phyloP scores from a whole-genome alignment of 2,329 filamentous ascomycete species.

The Bimuria novae-zelandiae region DNA sequence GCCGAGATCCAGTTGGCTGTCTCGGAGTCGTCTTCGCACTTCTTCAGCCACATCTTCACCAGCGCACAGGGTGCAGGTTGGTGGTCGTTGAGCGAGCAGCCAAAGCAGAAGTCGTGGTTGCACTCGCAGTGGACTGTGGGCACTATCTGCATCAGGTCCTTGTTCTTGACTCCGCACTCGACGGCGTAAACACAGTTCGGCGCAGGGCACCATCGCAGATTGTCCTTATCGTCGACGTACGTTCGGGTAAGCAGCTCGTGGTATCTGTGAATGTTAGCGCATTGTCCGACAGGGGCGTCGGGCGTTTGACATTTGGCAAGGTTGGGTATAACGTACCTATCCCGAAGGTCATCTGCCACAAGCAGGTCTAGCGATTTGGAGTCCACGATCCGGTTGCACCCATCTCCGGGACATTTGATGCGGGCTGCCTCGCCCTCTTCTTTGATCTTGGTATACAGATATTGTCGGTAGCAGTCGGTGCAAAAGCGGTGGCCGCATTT shows the following conservation, averaged over 20 bases:
- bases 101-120: constrained; percentile 90
- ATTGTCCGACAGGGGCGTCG: not conserved
- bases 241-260: constrained; percentile 85
- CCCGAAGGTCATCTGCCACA: constrained; percentile 60
- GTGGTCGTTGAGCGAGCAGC: constrained; percentile 86
- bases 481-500: constrained; percentile 95
- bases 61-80: constrained; percentile 89
- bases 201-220: constrained; percentile 95
- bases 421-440: constrained; percentile 94
- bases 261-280: constrained; percentile 62
- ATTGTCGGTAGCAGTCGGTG: constrained; percentile 88
- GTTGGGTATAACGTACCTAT: constrained; percentile 51
- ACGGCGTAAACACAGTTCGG: constrained; percentile 96
- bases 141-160: constrained; percentile 81
- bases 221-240: constrained; percentile 96
- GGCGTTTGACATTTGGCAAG: not conserved
- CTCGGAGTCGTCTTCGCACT: constrained; percentile 97
- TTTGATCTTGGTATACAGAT: constrained; percentile 88
- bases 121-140: constrained; percentile 88
- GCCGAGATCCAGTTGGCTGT: constrained; percentile 99
- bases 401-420: constrained; percentile 89
- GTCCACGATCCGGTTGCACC: constrained; percentile 89
- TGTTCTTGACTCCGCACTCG: constrained; percentile 85
- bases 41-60: constrained; percentile 96
- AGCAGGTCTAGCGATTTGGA: constrained; percentile 84